A percentile compares a stretch with the other conserved stretches of the same genome.
Evolutionary conservation across 441 rosid species (phyloP).

Genomic region (Rhodomyrtus psidioides): DNA sequence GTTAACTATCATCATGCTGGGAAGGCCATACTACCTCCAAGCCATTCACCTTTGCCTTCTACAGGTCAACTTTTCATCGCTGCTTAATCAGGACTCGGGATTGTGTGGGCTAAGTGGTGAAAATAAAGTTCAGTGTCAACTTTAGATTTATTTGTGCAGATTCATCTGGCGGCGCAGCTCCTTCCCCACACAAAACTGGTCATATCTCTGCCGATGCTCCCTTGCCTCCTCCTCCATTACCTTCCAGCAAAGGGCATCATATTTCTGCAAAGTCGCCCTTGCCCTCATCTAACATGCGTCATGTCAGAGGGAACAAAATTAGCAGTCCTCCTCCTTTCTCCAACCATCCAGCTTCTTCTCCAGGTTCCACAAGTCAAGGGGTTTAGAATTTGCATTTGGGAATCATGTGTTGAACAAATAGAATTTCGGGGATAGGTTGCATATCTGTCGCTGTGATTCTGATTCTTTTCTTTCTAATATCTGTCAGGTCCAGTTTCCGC

Average conservation of each 20-base stretch:
- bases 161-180: conserved; percentile 40
- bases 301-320: conserved; percentile 24
- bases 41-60: not conserved
- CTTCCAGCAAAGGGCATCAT: not conserved
- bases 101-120: not conserved
- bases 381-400: conserved; percentile 20
- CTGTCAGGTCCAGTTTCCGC: conserved; percentile 34
- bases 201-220: not conserved
- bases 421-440: not conserved
- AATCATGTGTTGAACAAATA: not conserved
- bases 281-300: conserved; percentile 29
- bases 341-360: conserved; percentile 32
- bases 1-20: not conserved
- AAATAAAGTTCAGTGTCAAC: not conserved
- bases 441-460: not conserved
- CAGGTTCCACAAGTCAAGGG: conserved; percentile 32
- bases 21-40: not conserved
- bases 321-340: conserved; percentile 29
- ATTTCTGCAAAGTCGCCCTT: conserved; percentile 30
- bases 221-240: not conserved
- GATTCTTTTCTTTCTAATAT: conserved; percentile 15
- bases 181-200: conserved; percentile 24
- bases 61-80: not conserved
- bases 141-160: not conserved
- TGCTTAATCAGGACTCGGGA: not conserved